Evolutionary conservation across 352 stramenopile species (phyloP), one percentile per base, ranked within the genome.

Genomic region (Phytophthora pisi): DNA sequence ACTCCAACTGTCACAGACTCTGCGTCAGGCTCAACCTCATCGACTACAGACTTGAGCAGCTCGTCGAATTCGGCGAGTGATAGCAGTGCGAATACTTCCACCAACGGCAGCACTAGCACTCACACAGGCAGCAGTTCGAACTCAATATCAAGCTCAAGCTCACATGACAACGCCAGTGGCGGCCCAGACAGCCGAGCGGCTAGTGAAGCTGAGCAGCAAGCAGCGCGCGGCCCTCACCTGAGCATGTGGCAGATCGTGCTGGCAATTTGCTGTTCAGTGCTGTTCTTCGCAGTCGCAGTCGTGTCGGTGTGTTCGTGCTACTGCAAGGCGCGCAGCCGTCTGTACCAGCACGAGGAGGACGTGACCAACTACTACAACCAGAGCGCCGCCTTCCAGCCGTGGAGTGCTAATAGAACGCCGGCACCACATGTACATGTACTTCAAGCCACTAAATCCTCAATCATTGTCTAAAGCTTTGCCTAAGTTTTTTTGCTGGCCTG

Each of bases 241-340:
- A 56, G 64, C 46, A 75, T 56, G 57, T 86, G 77, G 79, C 74
- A 86, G 49, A 82, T 85, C 57, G 67, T 68, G 46, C 57, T 85
- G 45, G 81, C 81, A 68, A 84, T 88, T 51, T 81, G 75, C 64
- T 86, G 66, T 31, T 42, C 36, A 6, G 65, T 70, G 57, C 65
- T 88, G 36, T 60, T 82, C 16, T 82, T 85, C 36, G 40, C 70
- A 0, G 74, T 85, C 16, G 74, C 64, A 5, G 61, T 81, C n/a
- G 68, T 85, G 26, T 74, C 79, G 36, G 70, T 88, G 8, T 70
- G 78, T 34, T 66, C 72, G 31, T 88, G 77, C 62, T 86, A 82
- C 57, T 88, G 74, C 64, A 83, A 81, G 65, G 72, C 75, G 30
- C 72, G 72, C 20, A 77, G 61, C n/a, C 77, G 77, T 9, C 56